Evolutionary conservation across 352 stramenopile species (phyloP), one percentile per base, ranked within the genome.

Genomic region (Pythium aristosporum): DNA sequence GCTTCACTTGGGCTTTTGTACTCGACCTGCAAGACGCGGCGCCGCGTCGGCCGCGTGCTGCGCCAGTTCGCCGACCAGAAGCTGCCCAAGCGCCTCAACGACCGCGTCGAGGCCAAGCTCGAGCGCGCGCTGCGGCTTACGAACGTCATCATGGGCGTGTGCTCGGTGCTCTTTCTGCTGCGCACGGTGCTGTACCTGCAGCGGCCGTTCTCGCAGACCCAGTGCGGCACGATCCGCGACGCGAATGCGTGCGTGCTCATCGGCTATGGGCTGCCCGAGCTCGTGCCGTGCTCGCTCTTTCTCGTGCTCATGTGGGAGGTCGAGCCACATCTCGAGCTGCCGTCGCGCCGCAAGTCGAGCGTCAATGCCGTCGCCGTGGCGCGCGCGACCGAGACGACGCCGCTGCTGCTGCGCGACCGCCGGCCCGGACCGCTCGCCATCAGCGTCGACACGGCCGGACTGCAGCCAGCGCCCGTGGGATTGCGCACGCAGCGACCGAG

Each of bases 301-400:
- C 63, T 95, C 1, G 68, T 90, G 47, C 68, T 95, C n/a, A 93
- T 95, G 86, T 92, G 82, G 82, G 78, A 95, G 30, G 84, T 93
- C 32, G 84, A 95, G 51, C 83, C 86, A 13, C 76, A 83, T 42
- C 64, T 92, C 34, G 76, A 87, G 57, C 77, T 92, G 44, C 79
- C 78, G 32, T 79, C 81, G 5, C 63, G 80, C 3, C 63, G 80
- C 21, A 82, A 76, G 36, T 75, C 82, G 36, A 88, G 77, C 41
- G 73, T 80, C 23, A 79, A 73, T 30, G 65, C 42, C 4, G 36
- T 53, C 5, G 59, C 59, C 23, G 60, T 75, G 5, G 63, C 59
- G 16, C 67, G 67, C 30, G 68, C 60, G 2, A 64, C 60, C 0
- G 68, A 89, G 65, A 71, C 77, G 5, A 89, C 79, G 30, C 82